These are phyloP conservation scores for Inosperma sp. DNA, from an alignment of 768 basidiomycete genomes.

Conservation along the genomic window DNA sequence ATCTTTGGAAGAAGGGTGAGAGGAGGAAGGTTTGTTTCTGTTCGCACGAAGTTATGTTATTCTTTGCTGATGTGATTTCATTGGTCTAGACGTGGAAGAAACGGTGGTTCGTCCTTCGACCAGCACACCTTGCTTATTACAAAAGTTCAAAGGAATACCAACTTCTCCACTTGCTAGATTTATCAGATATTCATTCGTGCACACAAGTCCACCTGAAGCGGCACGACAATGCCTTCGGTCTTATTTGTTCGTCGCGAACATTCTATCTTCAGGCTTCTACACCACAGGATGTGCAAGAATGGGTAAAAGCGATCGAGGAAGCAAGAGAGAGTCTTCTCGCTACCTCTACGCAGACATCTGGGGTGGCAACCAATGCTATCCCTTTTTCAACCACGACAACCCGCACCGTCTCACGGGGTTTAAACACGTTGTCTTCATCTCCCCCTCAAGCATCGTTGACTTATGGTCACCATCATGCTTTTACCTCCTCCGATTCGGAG, in stretches of 20 bases:
- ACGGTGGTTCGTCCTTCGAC: constrained; percentile 94
- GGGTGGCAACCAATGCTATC: constrained; percentile 50
- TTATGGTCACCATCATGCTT: constrained; percentile 28
- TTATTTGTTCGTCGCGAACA: constrained; percentile 86
- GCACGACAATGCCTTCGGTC: constrained; percentile 83
- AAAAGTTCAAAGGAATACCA: constrained; percentile 94
- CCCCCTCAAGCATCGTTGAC: constrained; percentile 42
- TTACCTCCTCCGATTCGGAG: constrained; percentile 80
- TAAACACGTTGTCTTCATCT: constrained; percentile 39
- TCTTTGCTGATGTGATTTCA: neutral
- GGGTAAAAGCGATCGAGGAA: constrained; percentile 81
- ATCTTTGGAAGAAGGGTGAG: constrained; percentile 97
- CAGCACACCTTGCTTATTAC: constrained; percentile 93
- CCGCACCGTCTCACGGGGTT: constrained; percentile 22
- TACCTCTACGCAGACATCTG: constrained; percentile 56
- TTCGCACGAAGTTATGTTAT: constrained; percentile 7
- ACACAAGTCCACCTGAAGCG: constrained; percentile 84
- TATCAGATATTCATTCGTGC: constrained; percentile 86
- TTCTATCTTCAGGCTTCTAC: constrained; percentile 85
- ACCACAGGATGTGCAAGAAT: constrained; percentile 67
- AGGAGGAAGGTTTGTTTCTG: constrained; percentile 65
- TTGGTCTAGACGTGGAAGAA: constrained; percentile 91
- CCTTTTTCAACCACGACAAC: constrained; percentile 28
- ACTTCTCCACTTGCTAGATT: constrained; percentile 80
- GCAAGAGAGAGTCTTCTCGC: constrained; percentile 61